Conservation (phyloP, 2,329 filamentous ascomycete genomes). For the Alternaria metachromatica region DNA sequence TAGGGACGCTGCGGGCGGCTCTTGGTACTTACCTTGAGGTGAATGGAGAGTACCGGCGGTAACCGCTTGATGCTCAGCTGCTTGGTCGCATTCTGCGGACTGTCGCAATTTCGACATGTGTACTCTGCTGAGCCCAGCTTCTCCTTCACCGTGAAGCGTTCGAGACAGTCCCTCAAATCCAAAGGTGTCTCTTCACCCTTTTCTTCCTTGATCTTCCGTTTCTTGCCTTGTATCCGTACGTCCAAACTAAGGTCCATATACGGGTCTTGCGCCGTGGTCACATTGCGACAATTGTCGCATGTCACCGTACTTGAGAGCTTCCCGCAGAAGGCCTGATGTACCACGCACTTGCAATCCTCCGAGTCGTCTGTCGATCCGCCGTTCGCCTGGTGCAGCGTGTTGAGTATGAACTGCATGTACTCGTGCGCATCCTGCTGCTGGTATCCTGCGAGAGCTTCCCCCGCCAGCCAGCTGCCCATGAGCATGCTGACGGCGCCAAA, state of each 20-base stretch:
- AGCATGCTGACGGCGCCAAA: slow-evolving; percentile 91
- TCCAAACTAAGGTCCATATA: slow-evolving; percentile 91
- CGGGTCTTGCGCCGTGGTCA: slow-evolving; percentile 82
- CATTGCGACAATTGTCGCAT: slow-evolving; percentile 84
- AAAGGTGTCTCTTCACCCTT: slow-evolving; percentile 43
- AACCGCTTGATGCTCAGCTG: slow-evolving; percentile 83
- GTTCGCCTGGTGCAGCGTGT: slow-evolving; percentile 83
- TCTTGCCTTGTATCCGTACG: slow-evolving; percentile 76
- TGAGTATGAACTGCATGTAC: slow-evolving; percentile 94
- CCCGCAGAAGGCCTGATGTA: slow-evolving; percentile 94
- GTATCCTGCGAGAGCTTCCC: slow-evolving; percentile 74
- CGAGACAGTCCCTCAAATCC: slow-evolving; percentile 68
- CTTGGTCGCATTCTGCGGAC: slow-evolving; percentile 77
- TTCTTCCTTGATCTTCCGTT: slow-evolving; percentile 59
- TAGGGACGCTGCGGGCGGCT: not conserved
- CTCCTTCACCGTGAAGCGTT: slow-evolving; percentile 86
- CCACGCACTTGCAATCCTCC: slow-evolving; percentile 78
- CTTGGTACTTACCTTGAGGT: slow-evolving; percentile 75
- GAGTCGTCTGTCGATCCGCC: slow-evolving; percentile 59
- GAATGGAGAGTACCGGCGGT: slow-evolving; percentile 88
- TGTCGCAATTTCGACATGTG: slow-evolving; percentile 80
- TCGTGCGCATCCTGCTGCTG: slow-evolving; percentile 97
- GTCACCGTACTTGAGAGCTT: slow-evolving; percentile 90
- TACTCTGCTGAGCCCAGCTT: slow-evolving; percentile 79
- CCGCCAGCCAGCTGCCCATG: slow-evolving; percentile 87